Conservation (phyloP, 768 basidiomycete species). For the Filobasidium wieringae region DNA sequence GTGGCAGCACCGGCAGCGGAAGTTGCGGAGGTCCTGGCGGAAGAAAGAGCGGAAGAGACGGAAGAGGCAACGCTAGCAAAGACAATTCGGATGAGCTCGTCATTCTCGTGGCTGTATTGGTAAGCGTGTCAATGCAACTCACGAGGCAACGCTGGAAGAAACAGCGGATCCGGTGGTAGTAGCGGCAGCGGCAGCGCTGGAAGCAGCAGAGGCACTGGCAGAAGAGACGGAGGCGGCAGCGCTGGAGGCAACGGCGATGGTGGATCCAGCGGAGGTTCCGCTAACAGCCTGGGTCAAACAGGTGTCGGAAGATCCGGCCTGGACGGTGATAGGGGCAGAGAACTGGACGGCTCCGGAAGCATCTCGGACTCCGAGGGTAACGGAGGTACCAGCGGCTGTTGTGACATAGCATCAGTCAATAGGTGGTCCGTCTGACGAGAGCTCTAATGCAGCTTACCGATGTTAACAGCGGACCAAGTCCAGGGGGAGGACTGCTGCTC, state of each 20-base stretch:
- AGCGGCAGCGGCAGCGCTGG: neutral
- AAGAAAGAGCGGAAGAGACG: neutral
- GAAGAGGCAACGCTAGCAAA: neutral
- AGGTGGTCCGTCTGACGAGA: neutral
- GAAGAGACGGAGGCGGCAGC: neutral
- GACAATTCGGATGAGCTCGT: too few relatives aligned
- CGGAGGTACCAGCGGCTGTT: neutral
- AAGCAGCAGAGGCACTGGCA: slow-evolving; percentile 1
- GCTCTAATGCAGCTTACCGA: neutral
- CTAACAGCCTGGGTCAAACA: neutral
- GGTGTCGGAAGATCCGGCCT: neutral
- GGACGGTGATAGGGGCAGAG: neutral
- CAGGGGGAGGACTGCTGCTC: slow-evolving; percentile 38
- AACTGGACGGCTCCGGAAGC: neutral
- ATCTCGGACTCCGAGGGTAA: neutral
- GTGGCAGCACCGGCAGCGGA: slow-evolving; percentile 3
- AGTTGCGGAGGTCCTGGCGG: slow-evolving; percentile 5
- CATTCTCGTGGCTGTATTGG: too few relatives aligned
- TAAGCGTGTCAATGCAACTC: too few relatives aligned
- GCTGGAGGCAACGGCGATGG: neutral
- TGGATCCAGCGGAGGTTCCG: neutral
- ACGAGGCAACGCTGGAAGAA: neutral
- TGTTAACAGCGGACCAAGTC: slow-evolving; percentile 47
- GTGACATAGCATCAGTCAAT: neutral
- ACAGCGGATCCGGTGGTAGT: slow-evolving; percentile 4